Percentiles rank a stretch among this genome's conserved stretches.
phyloP scores from a whole-genome alignment of 345 rosid species.

The Alliaria petiolata region DNA sequence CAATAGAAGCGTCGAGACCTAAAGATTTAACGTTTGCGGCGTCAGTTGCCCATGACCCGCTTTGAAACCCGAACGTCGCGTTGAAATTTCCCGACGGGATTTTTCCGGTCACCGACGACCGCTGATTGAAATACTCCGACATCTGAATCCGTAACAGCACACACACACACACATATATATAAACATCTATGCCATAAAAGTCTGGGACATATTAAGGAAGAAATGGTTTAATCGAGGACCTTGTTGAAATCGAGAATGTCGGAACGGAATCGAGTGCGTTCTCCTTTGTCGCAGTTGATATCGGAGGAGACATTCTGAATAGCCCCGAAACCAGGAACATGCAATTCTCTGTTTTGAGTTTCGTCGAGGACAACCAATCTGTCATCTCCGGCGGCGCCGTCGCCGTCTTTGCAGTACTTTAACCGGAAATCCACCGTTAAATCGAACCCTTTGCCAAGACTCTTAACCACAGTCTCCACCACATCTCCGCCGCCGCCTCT shows the following conservation, averaged over 20 bases:
- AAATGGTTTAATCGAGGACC: conserved; percentile 34
- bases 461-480: conserved; percentile 51
- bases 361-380: conserved; percentile 62
- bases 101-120: conserved; percentile 58
- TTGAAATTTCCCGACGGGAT: conserved; percentile 84
- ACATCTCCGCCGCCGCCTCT: conserved; percentile 29
- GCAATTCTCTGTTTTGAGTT: conserved; percentile 42
- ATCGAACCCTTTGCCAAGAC: conserved; percentile 91
- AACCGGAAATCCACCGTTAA: conserved; percentile 74
- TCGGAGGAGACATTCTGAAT: conserved; percentile 55
- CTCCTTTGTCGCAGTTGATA: conserved; percentile 90
- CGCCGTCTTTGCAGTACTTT: conserved; percentile 64
- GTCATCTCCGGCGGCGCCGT: conserved; percentile 41
- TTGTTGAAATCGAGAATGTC: conserved; percentile 78
- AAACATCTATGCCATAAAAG: not conserved
- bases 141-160: conserved; percentile 40
- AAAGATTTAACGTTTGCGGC: conserved; percentile 59
- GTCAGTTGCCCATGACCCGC: conserved; percentile 73
- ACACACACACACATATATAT: too few relatives aligned
- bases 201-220: not conserved
- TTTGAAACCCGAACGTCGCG: conserved; percentile 63
- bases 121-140: conserved; percentile 80
- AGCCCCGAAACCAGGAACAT: conserved; percentile 62
- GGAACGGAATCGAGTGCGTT: conserved; percentile 64
- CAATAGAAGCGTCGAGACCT: conserved; percentile 71